These are phyloP conservation scores for Myxozyma neglecta DNA, from an alignment of 805 yeast genomes.

Conservation along the genomic window DNA sequence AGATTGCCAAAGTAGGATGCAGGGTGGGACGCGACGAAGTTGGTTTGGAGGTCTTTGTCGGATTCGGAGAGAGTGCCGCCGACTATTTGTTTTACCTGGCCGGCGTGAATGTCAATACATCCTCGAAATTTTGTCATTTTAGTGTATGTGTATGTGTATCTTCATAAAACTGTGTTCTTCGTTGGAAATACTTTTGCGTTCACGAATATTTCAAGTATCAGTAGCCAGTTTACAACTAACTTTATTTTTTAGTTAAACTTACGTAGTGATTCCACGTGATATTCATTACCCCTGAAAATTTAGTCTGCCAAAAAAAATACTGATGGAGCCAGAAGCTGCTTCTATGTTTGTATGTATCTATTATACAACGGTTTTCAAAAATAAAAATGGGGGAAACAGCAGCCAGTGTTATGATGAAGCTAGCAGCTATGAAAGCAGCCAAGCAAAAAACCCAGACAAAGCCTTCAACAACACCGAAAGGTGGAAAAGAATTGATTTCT, in stretches of 20 bases:
- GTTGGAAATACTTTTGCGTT: too few relatives aligned
- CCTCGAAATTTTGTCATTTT: constrained; percentile 62
- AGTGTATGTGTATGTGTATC: too few relatives aligned
- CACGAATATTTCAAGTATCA: too few relatives aligned
- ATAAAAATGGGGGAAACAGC: constrained; percentile 23
- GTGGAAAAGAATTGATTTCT: background rate
- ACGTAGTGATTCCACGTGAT: too few relatives aligned
- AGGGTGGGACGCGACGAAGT: constrained; percentile 74
- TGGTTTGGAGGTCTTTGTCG: constrained; percentile 58
- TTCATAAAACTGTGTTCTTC: too few relatives aligned
- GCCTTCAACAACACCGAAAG: background rate
- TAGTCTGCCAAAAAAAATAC: too few relatives aligned
- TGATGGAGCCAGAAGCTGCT: background rate
- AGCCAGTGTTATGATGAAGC: constrained; percentile 22
- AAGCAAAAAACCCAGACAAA: background rate
- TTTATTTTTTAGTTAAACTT: too few relatives aligned
- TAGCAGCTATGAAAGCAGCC: constrained; percentile 15
- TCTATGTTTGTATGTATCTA: too few relatives aligned
- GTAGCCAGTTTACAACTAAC: too few relatives aligned
- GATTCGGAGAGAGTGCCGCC: constrained; percentile 80
- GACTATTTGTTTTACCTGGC: constrained; percentile 94
- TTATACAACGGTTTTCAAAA: background rate
- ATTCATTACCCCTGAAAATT: constrained; percentile 2
- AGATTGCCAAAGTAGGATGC: constrained; percentile 73
- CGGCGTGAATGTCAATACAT: constrained; percentile 92